Conservation (phyloP, 371 early-diverging fungal species). For the Rhizopus sp. region DNA sequence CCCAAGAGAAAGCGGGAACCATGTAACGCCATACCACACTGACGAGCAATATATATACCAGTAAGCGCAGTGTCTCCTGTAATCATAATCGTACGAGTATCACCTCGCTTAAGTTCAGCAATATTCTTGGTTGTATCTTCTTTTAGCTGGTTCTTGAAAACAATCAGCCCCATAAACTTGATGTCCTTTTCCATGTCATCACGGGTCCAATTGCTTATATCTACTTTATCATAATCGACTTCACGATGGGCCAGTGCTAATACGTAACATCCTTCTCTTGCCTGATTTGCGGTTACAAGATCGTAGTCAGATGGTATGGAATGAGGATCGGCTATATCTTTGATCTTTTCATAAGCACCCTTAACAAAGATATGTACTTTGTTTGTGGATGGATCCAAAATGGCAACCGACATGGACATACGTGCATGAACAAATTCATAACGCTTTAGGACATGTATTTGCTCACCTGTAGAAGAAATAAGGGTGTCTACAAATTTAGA, state of each 20-base stretch:
- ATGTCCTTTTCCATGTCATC: conserved; percentile 72
- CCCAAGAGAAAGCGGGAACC: conserved; percentile 48
- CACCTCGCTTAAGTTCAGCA: conserved; percentile 72
- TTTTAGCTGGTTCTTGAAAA: conserved; percentile 91
- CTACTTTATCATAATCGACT: conserved; percentile 28
- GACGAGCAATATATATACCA: conserved; percentile 82
- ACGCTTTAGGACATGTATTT: conserved; percentile 62
- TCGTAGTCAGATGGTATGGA: conserved; percentile 72
- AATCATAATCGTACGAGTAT: conserved; percentile 84
- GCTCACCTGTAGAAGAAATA: conserved; percentile 25
- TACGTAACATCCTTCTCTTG: conserved; percentile 79
- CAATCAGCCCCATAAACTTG: conserved; percentile 69
- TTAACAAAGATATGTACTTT: conserved; percentile 74
- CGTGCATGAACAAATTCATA: conserved; percentile 87
- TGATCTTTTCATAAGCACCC: conserved; percentile 82
- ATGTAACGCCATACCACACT: conserved; percentile 68
- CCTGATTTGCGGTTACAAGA: conserved; percentile 52
- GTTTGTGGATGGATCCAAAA: conserved; percentile 56
- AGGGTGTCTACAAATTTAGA: conserved; percentile 49
- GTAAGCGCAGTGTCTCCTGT: conserved; percentile 94
- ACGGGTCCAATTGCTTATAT: conserved; percentile 40
- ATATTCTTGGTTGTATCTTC: conserved; percentile 74
- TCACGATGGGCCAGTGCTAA: conserved; percentile 71
- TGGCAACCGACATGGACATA: conserved; percentile 86
- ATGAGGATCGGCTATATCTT: conserved; percentile 50